Percentiles rank a stretch among this genome's conserved stretches.
These are phyloP conservation scores for Didymella arachidicola DNA, from an alignment of 2,329 filamentous ascomycete genomes.

Conservation along the genomic window DNA sequence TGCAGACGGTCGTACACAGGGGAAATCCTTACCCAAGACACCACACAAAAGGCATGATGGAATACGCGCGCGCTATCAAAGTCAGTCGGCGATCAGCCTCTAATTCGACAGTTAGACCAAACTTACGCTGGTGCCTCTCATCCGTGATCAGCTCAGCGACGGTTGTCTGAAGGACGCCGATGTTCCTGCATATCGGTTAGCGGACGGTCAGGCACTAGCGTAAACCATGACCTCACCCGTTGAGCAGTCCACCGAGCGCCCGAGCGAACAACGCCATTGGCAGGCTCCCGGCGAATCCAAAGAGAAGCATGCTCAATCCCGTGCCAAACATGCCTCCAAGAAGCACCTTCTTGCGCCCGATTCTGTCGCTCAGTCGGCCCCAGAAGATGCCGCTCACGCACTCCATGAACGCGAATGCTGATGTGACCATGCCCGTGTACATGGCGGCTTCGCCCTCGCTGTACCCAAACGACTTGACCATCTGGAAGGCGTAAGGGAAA, in stretches of 20 bases:
- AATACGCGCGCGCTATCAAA: conserved; percentile 80
- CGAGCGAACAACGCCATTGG: conserved; percentile 85
- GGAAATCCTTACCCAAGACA: conserved; percentile 75
- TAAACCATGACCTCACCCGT: conserved; percentile 71
- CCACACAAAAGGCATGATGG: conserved; percentile 98
- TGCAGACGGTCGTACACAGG: conserved; percentile 19
- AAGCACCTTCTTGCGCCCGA: conserved; percentile 92
- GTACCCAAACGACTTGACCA: conserved; percentile 91
- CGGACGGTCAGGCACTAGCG: conserved; percentile 33
- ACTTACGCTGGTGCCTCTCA: conserved; percentile 88
- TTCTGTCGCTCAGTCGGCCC: conserved; percentile 88
- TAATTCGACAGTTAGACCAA: conserved; percentile 16
- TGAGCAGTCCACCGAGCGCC: conserved; percentile 87
- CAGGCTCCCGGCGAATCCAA: conserved; percentile 87
- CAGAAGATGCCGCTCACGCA: conserved; percentile 92
- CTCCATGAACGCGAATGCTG: conserved; percentile 93
- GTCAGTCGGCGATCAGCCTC: conserved; percentile 33
- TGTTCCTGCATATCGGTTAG: conserved; percentile 69
- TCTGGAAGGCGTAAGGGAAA: conserved; percentile 97
- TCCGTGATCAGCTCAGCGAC: conserved; percentile 92
- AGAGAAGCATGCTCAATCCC: conserved; percentile 88
- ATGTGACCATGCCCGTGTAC: conserved; percentile 95
- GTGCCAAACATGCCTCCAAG: conserved; percentile 90
- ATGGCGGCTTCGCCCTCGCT: conserved; percentile 83
- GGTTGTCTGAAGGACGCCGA: conserved; percentile 93